Base-by-base conservation (phyloP, 2,329 filamentous ascomycete species). In the Parascedosporium putredinis region DNA sequence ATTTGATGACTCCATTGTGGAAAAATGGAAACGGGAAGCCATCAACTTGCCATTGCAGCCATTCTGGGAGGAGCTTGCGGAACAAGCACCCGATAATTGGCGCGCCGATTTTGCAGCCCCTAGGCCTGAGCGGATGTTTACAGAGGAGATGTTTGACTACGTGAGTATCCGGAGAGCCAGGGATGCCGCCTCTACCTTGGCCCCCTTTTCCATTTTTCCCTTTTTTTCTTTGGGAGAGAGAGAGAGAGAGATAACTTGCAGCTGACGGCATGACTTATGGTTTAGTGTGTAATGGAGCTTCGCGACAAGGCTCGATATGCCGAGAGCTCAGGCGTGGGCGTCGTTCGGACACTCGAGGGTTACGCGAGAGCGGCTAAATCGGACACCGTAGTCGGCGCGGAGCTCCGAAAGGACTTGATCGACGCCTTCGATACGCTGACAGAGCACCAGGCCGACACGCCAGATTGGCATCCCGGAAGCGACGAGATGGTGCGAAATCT, bases 391-490 rank as follows among this genome's bases (percentile, higher is more conserved):
- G 48, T 62, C 3, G 45, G 52, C 0, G 4, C 38, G 0, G 18
- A 20, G 1, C 55, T 62, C 1, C 52, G 47, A 9, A 2, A 46
- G 0, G 33, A 44, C 2, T 53, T 62, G 0, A 53, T 45, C 0
- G 7, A 24, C 5, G 57, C 54, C 1, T 57, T 62, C n/a, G 10
- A 16, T 14, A 29, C 14, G n/a, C 44, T 29, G 16, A 43, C 20
- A 24, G 20, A 12, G 5, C 16, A 56, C 1, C 58, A 59, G 9
- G 48, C 47, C 9, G 49, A 51, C 0, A 20, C 51, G 1, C 58
- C 31, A n/a, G 79, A 80, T 56, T 81, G 72, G 68, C 74, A 82
- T 60, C 78, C 78, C 0, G 62, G 68, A 3, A 75, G 72, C 0
- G 60, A 75, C 27, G 58, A 65, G 1, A 69, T 67, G 52, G 74